Percentiles rank a stretch among this genome's conserved stretches.
These are phyloP conservation scores for Drechmeria coniospora DNA, from an alignment of 2,329 filamentous ascomycete genomes.

Conservation along the genomic window DNA sequence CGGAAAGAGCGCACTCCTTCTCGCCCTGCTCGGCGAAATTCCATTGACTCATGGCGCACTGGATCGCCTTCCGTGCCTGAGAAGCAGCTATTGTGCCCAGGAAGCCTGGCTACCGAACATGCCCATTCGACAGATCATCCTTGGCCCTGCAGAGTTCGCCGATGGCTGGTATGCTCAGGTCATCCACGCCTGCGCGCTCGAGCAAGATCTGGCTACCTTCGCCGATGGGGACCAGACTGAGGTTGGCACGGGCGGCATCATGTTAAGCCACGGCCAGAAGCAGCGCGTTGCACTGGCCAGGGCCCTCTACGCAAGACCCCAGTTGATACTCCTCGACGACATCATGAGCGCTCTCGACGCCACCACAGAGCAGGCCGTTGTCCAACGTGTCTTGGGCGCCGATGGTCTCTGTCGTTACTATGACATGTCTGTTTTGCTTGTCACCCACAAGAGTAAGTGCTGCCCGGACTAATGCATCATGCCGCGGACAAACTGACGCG, in stretches of 20 bases:
- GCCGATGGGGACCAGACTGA: conserved; percentile 16
- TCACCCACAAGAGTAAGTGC: conserved; percentile 6
- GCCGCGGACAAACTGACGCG: too few species aligned
- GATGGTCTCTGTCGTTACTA: conserved; percentile 9
- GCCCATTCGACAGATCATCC: conserved; percentile 17
- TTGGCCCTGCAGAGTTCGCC: conserved; percentile 12
- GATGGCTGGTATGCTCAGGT: conserved; percentile 14
- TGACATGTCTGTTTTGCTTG: conserved; percentile 9
- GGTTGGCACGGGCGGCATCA: conserved; percentile 20
- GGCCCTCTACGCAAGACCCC: conserved; percentile 13
- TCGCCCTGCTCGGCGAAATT: conserved; percentile 14
- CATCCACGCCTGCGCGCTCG: conserved; percentile 9
- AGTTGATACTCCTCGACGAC: conserved; percentile 14
- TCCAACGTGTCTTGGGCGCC: conserved; percentile 10
- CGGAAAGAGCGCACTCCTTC: conserved; percentile 20
- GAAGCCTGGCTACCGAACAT: conserved; percentile 14
- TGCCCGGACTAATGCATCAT: too few species aligned
- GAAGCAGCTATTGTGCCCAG: conserved; percentile 10
- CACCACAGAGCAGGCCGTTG: conserved; percentile 10
- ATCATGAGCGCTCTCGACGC: conserved; percentile 17
- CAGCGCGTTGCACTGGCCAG: conserved; percentile 16
- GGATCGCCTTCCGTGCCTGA: too few species aligned
- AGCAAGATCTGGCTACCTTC: conserved; percentile 12
- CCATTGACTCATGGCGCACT: conserved; percentile 2
- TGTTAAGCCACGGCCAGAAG: conserved; percentile 22